phyloP scores from a whole-genome alignment of 2,329 filamentous ascomycete species.

The Arthrobotrys megalospora region DNA sequence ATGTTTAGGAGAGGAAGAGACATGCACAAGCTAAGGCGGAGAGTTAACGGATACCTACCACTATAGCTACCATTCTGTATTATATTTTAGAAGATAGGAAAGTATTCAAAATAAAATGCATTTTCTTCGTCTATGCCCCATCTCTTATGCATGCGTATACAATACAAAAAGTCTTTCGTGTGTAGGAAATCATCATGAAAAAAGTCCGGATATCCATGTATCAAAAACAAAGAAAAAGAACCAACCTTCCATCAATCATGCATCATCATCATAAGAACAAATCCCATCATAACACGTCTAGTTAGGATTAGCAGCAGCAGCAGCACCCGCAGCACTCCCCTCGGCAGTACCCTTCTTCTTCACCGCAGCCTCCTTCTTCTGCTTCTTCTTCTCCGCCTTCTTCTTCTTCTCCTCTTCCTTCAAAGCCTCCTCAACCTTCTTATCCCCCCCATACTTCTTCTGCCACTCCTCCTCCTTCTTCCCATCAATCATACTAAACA shows the following conservation, averaged over 20 bases:
- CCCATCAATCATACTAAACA: conserved; percentile 86
- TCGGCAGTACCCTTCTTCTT: conserved; percentile 35
- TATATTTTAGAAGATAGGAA: too few species aligned
- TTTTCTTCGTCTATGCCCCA: conserved; percentile 14
- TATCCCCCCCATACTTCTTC: conserved; percentile 77
- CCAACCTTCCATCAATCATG: conserved; percentile 12
- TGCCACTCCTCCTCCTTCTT: conserved; percentile 89
- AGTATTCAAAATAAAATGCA: not conserved
- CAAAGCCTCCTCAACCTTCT: conserved; percentile 69
- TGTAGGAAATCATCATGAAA: not conserved
- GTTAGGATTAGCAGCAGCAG: not conserved
- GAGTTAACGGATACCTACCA: too few species aligned
- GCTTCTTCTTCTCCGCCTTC: conserved; percentile 77
- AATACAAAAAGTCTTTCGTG: conserved; percentile 9
- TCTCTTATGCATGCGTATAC: conserved; percentile 10
- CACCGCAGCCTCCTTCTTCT: conserved; percentile 76
- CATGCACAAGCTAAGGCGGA: too few species aligned
- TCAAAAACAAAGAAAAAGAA: not conserved
- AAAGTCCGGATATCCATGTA: conserved; percentile 21
- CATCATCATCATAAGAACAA: conserved; percentile 10
- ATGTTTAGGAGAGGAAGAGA: too few species aligned
- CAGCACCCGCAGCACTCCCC: conserved; percentile 10
- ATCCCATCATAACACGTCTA: not conserved
- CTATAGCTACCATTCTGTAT: too few species aligned
- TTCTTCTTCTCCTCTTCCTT: conserved; percentile 66